These are phyloP conservation scores for Candida golubevii DNA, from an alignment of 805 yeast genomes.

Conservation along the genomic window DNA sequence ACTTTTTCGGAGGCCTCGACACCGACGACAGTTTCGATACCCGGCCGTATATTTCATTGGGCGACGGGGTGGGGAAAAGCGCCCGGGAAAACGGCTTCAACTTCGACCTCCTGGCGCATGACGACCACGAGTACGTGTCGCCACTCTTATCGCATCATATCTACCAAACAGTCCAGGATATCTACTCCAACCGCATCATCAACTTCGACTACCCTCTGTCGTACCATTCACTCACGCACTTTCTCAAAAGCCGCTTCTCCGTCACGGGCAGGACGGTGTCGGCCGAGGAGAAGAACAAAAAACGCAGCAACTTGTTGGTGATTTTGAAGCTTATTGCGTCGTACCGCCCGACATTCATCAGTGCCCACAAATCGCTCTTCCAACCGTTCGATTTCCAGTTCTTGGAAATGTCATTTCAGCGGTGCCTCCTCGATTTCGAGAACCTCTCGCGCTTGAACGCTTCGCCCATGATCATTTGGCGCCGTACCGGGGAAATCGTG, in stretches of 20 bases:
- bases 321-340: conserved; percentile 58
- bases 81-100: conserved; percentile 9
- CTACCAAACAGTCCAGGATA: conserved; percentile 49
- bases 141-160: conserved; percentile 56
- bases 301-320: conserved; percentile 31
- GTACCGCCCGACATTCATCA: conserved; percentile 72
- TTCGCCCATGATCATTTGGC: conserved; percentile 80
- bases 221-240: conserved; percentile 55
- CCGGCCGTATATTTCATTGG: conserved; percentile 41
- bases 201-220: conserved; percentile 61
- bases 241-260: conserved; percentile 50
- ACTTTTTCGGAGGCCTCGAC: conserved; percentile 11
- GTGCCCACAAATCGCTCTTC: conserved; percentile 63
- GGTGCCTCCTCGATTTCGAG: conserved; percentile 43
- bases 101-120: conserved; percentile 10
- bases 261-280: conserved; percentile 41
- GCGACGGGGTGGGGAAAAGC: conserved; percentile 16
- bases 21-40: conserved; percentile 15
- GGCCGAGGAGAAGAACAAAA: conserved; percentile 24
- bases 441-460: conserved; percentile 50
- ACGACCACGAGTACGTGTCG: conserved; percentile 44
- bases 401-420: conserved; percentile 42
- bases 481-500: conserved; percentile 81
- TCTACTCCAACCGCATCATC: conserved; percentile 40
- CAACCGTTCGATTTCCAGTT: conserved; percentile 66